Evolutionary conservation across 108 stramenopile species (phyloP).

Genomic region (Aureococcus anophagefferens): DNA sequence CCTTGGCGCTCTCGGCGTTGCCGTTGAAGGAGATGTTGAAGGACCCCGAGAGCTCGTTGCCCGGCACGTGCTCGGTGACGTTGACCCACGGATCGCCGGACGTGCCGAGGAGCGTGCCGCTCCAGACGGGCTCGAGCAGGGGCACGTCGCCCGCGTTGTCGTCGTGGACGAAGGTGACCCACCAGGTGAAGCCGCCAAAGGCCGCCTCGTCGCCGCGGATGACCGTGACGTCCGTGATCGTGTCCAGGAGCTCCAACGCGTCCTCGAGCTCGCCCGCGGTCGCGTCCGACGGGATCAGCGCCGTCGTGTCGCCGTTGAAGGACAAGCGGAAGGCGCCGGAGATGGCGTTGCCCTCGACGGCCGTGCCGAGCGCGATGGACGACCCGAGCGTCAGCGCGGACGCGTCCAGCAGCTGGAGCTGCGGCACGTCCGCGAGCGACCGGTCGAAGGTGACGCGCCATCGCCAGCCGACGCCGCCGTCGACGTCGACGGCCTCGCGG

Average conservation of each 20-base stretch:
- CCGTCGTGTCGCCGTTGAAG: slow-evolving; percentile 55
- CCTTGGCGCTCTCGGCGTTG: slow-evolving; percentile 4
- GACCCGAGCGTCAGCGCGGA: slow-evolving; percentile 31
- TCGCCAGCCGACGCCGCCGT: slow-evolving; percentile 23
- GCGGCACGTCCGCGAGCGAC: slow-evolving; percentile 59
- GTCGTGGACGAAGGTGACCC: slow-evolving; percentile 52
- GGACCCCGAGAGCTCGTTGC: neutral
- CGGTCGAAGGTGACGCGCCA: slow-evolving; percentile 58
- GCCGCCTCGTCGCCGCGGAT: slow-evolving; percentile 3
- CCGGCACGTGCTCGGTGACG: neutral
- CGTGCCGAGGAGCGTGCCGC: neutral
- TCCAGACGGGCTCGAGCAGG: neutral
- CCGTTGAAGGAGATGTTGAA: slow-evolving; percentile 26
- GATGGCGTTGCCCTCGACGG: slow-evolving; percentile 57
- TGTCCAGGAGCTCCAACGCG: slow-evolving; percentile 37
- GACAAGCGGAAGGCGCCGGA: slow-evolving; percentile 53
- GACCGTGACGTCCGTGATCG: slow-evolving; percentile 54
- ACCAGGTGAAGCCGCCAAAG: slow-evolving; percentile 47
- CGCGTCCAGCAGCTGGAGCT: slow-evolving; percentile 41
- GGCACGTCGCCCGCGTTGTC: slow-evolving; percentile 49
- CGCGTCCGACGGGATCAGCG: slow-evolving; percentile 52
- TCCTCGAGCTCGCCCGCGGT: slow-evolving; percentile 40
- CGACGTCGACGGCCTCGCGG: neutral
- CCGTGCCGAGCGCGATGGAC: slow-evolving; percentile 44
- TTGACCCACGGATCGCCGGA: neutral